Base-by-base conservation (phyloP, 1,284 basidiomycete genomes). In the Apiotrichum gracile region DNA sequence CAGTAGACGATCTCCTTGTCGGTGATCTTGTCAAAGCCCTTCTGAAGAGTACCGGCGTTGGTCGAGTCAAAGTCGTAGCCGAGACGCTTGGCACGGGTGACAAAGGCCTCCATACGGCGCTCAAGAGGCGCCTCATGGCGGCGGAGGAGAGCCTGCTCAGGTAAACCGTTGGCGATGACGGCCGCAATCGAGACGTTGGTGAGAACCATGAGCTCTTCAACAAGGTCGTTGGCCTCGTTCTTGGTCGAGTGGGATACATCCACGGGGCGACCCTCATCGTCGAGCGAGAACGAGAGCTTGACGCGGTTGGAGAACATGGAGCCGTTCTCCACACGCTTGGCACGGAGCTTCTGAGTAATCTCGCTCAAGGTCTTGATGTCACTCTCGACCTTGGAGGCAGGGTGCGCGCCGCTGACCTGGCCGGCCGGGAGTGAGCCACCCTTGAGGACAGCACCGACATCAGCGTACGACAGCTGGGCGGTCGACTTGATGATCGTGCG, bases 181-280 rank as follows among this genome's bases (percentile, higher is more conserved):
- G 92, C 88, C 7, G 94, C 92, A 31, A 94, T 88, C 8, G 91
- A 80, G 37, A 85, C 85, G 71, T 98, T 98, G 59, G 89, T 85
- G 54, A 92, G 79, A 8, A 98, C 77, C 91, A 97, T 97, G 76
- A 94, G 93, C 87, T 92, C 96, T 75, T 97, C 90, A 40, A 98
- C 82, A 27, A 97, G 75, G 41, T 81, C 79, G 63, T 93, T 85
- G 9, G 93, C 86, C 52, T 92, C 86, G 29, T 74, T 82, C 48
- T 79, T 78, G 29, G 83, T 77, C 57, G 85, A 80, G 45, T 84
- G 81, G 22, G 77, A 78, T 58, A 90, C 92, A 67, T 97, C 93
- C 19, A 80, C 73, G 1, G 96, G 94, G 49, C 85, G 68, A n/a
- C 91, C 90, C 50, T 81, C 78, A 22, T 87, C 87, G 69, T 96